A percentile compares a stretch with the other conserved stretches of the same genome.
Evolutionary conservation across 163 green algal genomes (phyloP).

Genomic region (Picocystis sp.): DNA sequence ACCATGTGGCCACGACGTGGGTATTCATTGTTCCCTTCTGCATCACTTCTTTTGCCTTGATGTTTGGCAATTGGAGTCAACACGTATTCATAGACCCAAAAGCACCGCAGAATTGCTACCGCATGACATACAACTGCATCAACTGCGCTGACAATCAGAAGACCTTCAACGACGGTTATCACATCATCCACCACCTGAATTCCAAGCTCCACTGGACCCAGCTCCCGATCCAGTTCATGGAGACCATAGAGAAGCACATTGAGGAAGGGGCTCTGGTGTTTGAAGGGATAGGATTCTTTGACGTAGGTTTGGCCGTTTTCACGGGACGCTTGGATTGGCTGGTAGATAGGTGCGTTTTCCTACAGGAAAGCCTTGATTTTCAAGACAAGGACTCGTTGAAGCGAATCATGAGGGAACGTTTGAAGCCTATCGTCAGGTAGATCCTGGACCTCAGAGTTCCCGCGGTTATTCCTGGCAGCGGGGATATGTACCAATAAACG

Average conservation of each 20-base stretch:
- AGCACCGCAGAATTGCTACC: slow-evolving; percentile 22
- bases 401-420: slow-evolving; percentile 15
- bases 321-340: slow-evolving; percentile 28
- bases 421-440: too few relatives aligned
- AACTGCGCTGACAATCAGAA: slow-evolving; percentile 47
- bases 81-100: slow-evolving; percentile 65
- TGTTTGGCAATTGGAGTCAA: slow-evolving; percentile 88
- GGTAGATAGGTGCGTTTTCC: slow-evolving; percentile 26
- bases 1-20: slow-evolving; percentile 44
- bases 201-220: slow-evolving; percentile 60
- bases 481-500: too few relatives aligned
- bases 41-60: slow-evolving; percentile 54
- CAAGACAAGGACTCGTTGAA: slow-evolving; percentile 37
- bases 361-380: slow-evolving; percentile 14
- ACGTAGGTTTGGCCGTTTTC: slow-evolving; percentile 49
- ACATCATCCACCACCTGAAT: slow-evolving; percentile 73
- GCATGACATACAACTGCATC: slow-evolving; percentile 67
- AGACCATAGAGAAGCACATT: slow-evolving; percentile 30
- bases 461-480: too few relatives aligned
- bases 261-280: slow-evolving; percentile 36
- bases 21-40: slow-evolving; percentile 50
- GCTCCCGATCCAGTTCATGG: slow-evolving; percentile 37
- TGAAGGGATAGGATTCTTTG: slow-evolving; percentile 46
- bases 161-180: slow-evolving; percentile 84
- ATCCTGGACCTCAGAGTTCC: too few relatives aligned